These are phyloP conservation scores for Hypoxylon sp. DNA, from an alignment of 2,329 filamentous ascomycete genomes.

Conservation along the genomic window DNA sequence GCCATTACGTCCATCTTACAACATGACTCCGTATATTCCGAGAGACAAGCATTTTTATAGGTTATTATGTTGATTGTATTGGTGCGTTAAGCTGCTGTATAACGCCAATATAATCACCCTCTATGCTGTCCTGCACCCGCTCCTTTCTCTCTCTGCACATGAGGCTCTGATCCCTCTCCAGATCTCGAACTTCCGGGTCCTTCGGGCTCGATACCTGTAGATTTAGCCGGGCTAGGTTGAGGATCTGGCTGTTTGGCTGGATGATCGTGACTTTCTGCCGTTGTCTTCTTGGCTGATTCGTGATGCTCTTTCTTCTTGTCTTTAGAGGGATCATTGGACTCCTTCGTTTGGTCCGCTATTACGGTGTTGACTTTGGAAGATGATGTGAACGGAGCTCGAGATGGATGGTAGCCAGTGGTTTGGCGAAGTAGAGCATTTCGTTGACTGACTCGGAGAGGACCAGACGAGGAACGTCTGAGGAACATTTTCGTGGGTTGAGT, in stretches of 20 bases:
- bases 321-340: constrained; percentile 23
- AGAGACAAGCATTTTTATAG: background rate
- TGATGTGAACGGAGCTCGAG: constrained; percentile 13
- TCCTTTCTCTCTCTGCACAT: constrained; percentile 21
- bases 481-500: constrained; percentile 4
- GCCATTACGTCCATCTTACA: constrained; percentile 26
- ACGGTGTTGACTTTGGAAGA: background rate
- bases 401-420: background rate
- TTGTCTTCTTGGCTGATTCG: constrained; percentile 24
- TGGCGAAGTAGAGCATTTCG: too few species aligned
- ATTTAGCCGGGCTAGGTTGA: constrained; percentile 41
- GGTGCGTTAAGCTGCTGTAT: too few species aligned
- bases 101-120: background rate
- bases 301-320: constrained; percentile 36
- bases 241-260: constrained; percentile 44
- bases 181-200: constrained; percentile 44
- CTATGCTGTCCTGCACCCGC: constrained; percentile 13
- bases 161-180: constrained; percentile 18
- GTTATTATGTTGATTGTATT: too few species aligned
- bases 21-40: constrained; percentile 14
- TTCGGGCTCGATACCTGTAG: constrained; percentile 43
- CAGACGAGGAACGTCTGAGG: background rate
- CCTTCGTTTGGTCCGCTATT: constrained; percentile 22
- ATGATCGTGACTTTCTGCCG: constrained; percentile 40
- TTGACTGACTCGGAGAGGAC: background rate